These are phyloP conservation scores for Fraxinus anomala DNA, from an alignment of 257 asterid genomes.

Conservation along the genomic window DNA sequence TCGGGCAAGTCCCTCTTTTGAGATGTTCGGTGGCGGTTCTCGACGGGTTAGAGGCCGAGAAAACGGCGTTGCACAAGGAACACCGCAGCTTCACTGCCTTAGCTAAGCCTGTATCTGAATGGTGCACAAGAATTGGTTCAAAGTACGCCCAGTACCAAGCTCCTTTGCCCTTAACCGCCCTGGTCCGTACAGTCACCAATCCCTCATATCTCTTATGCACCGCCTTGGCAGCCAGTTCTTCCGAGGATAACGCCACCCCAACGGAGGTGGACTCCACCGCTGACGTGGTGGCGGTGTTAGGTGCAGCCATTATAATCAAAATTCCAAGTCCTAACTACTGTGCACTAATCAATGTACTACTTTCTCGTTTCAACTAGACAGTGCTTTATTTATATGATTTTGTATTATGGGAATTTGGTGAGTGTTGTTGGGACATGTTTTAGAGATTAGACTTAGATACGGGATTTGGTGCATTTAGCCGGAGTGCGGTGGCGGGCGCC, in stretches of 20 bases:
- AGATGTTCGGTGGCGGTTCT: constrained; percentile 98
- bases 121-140: constrained; percentile 81
- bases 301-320: constrained; percentile 50
- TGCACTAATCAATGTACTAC: constrained; percentile 29
- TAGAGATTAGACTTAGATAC: not conserved
- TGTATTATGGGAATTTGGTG: not conserved
- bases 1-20: constrained; percentile 93
- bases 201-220: constrained; percentile 85
- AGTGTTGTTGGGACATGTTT: not conserved
- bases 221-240: constrained; percentile 75
- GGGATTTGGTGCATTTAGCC: constrained; percentile 15
- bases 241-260: constrained; percentile 36
- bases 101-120: constrained; percentile 74
- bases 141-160: constrained; percentile 99
- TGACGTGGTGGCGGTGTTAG: constrained; percentile 46
- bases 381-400: constrained; percentile 13
- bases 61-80: constrained; percentile 87
- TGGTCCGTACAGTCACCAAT: constrained; percentile 73
- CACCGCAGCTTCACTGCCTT: constrained; percentile 92
- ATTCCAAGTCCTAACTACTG: constrained; percentile 10
- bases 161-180: constrained; percentile 96
- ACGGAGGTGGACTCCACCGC: constrained; percentile 37
- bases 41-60: constrained; percentile 97
- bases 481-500: constrained; percentile 19
- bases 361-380: not conserved